Percentiles rank a stretch among this genome's conserved stretches.
Evolutionary conservation across 257 asterid genomes (phyloP).

Genomic region (Plantago ovata): DNA sequence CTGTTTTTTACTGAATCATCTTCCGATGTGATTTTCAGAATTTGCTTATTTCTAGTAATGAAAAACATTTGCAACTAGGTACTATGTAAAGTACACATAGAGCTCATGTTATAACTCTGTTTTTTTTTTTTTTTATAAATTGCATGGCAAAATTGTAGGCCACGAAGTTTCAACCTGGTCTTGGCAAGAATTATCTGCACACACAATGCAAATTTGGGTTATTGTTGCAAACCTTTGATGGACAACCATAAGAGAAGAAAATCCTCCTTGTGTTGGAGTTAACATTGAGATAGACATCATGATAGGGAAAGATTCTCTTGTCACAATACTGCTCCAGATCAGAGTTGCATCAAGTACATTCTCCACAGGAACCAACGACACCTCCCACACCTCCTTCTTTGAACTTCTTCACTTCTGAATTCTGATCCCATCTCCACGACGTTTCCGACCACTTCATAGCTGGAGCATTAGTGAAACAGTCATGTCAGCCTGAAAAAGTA

Average conservation of each 20-base stretch:
- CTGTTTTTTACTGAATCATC: too few relatives aligned
- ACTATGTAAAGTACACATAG: too few relatives aligned
- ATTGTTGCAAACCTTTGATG: conserved; percentile 27
- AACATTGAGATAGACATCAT: conserved; percentile 31
- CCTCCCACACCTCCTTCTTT: conserved; percentile 40
- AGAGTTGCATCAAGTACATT: conserved; percentile 39
- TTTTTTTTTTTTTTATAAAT: too few relatives aligned
- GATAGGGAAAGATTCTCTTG: conserved; percentile 28
- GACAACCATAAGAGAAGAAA: conserved; percentile 30
- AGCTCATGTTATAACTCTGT: neutral
- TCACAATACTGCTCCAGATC: conserved; percentile 39
- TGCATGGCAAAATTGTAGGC: too few relatives aligned
- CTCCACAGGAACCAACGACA: conserved; percentile 40
- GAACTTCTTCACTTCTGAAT: conserved; percentile 29
- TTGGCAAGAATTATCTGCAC: too few relatives aligned
- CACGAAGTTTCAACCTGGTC: too few relatives aligned
- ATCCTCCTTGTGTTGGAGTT: conserved; percentile 40
- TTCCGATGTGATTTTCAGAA: too few relatives aligned
- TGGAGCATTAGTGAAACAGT: conserved; percentile 13
- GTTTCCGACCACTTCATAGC: conserved; percentile 50
- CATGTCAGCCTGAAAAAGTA: neutral
- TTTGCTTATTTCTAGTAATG: too few relatives aligned
- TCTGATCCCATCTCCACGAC: conserved; percentile 34
- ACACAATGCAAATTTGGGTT: too few relatives aligned
- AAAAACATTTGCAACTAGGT: too few relatives aligned